Base-by-base conservation (phyloP, 1,284 basidiomycete genomes). In the Cutaneotrichosporon cavernicola region DNA sequence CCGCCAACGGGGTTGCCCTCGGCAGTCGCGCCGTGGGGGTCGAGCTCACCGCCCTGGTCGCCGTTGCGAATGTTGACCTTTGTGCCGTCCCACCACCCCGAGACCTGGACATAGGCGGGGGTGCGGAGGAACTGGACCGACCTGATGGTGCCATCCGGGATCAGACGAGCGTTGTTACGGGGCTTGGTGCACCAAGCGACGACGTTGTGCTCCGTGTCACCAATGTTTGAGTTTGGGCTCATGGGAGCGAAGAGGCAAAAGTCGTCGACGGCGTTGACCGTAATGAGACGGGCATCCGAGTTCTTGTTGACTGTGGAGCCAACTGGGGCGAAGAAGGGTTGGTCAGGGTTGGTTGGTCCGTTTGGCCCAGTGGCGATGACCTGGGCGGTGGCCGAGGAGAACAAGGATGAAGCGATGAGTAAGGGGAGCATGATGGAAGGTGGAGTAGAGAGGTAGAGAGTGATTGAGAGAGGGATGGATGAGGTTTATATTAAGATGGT, bases 1-100 rank as follows among this genome's bases (percentile, higher is more conserved):
- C 83, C 84, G 58, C 84, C 84, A 61, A 83, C 75, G 47, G 84
- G 84, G 80, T 85, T 85, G 57, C 83, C 84, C 70, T 77, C 71
- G 69, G 74, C 76, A 36, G 74, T 77, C 10, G 80, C 81, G 58
- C 82, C 82, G 75, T 83, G 82, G 14, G 83, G 82, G 75, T 83
- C 82, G 50, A 83, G 79, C 72, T 84, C 83, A 62, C 82, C 83
- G 47, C 83, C 83, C 16, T 73, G 58, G 65, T 84, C 83, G 53
- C 80, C 80, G 11, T 47, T 10, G 10, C 60, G 57, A 63, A 85
- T 79, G 76, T 76, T 75, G 64, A 79, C 67, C 63, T 73, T 73
- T 47, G 80, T 81, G 47, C 79, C 74, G 70, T 81, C 80, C 68
- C 77, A 76, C 71, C 74, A 77, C 49, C 83, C 83, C 67, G 80